Evolutionary conservation across 495 filamentous ascomycete genomes (phyloP).

Genomic region (Viridothelium virens): DNA sequence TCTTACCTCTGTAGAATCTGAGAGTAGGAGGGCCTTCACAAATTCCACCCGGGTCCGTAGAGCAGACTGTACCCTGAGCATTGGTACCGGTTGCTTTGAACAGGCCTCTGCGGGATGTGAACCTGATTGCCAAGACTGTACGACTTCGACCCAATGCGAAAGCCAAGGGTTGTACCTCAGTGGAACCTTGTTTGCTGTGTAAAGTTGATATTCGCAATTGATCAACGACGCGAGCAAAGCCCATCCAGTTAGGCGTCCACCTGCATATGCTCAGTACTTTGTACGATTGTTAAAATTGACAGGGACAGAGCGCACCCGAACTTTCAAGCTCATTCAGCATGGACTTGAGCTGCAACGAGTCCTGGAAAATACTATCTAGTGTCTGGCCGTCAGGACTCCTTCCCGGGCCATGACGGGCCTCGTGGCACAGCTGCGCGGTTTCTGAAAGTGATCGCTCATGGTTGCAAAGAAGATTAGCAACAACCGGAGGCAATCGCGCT

Average conservation of each 20-base stretch:
- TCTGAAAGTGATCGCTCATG: neutral
- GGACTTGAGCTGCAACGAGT: constrained; percentile 24
- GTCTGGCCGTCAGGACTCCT: neutral
- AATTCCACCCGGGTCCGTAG: constrained; percentile 12
- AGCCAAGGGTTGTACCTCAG: constrained; percentile 37
- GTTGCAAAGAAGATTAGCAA: neutral
- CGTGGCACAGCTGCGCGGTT: neutral
- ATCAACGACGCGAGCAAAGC: constrained; percentile 20
- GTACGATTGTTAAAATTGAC: neutral
- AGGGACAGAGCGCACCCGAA: constrained; percentile 15
- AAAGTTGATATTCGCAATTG: constrained; percentile 30
- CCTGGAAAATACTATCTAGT: constrained; percentile 17
- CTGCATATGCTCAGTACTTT: neutral
- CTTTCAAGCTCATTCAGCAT: constrained; percentile 26
- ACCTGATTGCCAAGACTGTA: constrained; percentile 20
- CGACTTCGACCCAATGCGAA: constrained; percentile 39
- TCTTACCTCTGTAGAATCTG: constrained; percentile 10
- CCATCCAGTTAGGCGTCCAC: constrained; percentile 11
- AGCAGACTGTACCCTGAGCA: constrained; percentile 8
- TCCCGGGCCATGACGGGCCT: neutral
- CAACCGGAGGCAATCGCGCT: neutral
- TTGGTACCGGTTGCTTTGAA: neutral
- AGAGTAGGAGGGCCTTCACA: constrained; percentile 11
- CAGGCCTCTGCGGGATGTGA: neutral
- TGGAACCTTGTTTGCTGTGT: constrained; percentile 20